A percentile compares a stretch with the other conserved stretches of the same genome.
These are phyloP conservation scores for Leucocoprinus leucothites DNA, from an alignment of 768 basidiomycete genomes.

Conservation along the genomic window DNA sequence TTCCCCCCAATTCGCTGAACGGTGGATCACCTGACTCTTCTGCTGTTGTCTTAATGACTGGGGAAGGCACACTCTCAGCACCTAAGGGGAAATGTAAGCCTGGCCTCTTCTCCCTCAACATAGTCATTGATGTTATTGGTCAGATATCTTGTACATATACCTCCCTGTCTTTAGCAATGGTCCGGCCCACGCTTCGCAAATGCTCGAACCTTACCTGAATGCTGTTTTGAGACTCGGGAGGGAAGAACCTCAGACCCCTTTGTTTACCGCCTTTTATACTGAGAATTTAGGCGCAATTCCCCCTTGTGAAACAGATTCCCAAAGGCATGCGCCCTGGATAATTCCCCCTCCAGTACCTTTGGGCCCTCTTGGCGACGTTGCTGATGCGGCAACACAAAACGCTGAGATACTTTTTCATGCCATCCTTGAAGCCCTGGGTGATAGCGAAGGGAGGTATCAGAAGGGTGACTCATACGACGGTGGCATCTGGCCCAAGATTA, in stretches of 20 bases:
- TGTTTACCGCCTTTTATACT: slow-evolving; percentile 57
- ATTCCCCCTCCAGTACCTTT: slow-evolving; percentile 17
- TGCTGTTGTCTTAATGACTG: slow-evolving; percentile 64
- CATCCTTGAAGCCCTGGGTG: neutral
- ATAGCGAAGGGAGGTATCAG: neutral
- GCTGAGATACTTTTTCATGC: slow-evolving; percentile 41
- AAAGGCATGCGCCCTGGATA: slow-evolving; percentile 4
- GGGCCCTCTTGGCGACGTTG: slow-evolving; percentile 36
- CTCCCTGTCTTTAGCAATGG: slow-evolving; percentile 39
- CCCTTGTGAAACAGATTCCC: neutral
- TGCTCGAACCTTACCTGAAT: slow-evolving; percentile 55
- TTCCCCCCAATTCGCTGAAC: slow-evolving; percentile 62
- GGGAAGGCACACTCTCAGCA: slow-evolving; percentile 70
- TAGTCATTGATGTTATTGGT: slow-evolving; percentile 10
- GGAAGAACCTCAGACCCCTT: slow-evolving; percentile 27
- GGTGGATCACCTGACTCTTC: slow-evolving; percentile 47
- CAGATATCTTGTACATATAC: slow-evolving; percentile 61
- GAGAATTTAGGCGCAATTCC: slow-evolving; percentile 30
- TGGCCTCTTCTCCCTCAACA: neutral
- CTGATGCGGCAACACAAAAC: slow-evolving; percentile 52
- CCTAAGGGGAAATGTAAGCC: slow-evolving; percentile 70
- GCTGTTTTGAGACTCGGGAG: slow-evolving; percentile 35
- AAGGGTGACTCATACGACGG: neutral
- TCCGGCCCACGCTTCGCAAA: slow-evolving; percentile 29
- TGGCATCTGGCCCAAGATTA: slow-evolving; percentile 4